phyloP scores from a whole-genome alignment of 2,329 filamentous ascomycete genomes.

The Dothiorella sarmentorum region DNA sequence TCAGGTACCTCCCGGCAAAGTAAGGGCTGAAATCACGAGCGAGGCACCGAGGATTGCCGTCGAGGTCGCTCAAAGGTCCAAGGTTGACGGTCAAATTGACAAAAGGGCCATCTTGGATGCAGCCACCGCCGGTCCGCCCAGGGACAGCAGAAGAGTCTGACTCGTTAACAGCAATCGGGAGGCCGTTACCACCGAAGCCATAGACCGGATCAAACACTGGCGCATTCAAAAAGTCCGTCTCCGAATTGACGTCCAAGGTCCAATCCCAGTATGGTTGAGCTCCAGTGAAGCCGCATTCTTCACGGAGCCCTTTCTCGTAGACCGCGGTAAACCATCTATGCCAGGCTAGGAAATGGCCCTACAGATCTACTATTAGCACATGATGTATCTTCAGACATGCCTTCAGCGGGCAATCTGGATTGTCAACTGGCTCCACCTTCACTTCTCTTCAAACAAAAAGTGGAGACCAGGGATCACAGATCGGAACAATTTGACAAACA shows the following conservation, averaged over 20 bases:
- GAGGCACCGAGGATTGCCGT: slow-evolving; percentile 40
- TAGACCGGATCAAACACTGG: slow-evolving; percentile 15
- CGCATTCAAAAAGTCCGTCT: background rate
- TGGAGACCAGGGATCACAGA: no score
- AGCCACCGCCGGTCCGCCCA: slow-evolving; percentile 49
- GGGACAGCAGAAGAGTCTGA: background rate
- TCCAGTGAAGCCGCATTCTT: slow-evolving; percentile 4
- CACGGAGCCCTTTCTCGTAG: slow-evolving; percentile 1
- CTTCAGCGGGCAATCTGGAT: background rate
- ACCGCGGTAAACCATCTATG: slow-evolving; percentile 3
- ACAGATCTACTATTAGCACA: background rate
- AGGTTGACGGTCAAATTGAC: slow-evolving; percentile 44
- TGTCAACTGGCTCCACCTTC: no score
- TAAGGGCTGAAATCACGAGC: slow-evolving; percentile 34
- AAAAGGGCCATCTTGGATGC: slow-evolving; percentile 53
- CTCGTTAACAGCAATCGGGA: background rate
- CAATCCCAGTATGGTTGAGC: slow-evolving; percentile 18
- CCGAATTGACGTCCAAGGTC: slow-evolving; percentile 12
- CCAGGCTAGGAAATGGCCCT: slow-evolving; percentile 14
- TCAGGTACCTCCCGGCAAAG: background rate
- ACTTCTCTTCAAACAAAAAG: no score
- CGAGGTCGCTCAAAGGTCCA: slow-evolving; percentile 42
- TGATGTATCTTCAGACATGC: background rate
- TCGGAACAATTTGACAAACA: no score
- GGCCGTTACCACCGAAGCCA: slow-evolving; percentile 18